Conservation (phyloP, 2,329 filamentous ascomycete species). For the Sphaerostilbella broomeana region DNA sequence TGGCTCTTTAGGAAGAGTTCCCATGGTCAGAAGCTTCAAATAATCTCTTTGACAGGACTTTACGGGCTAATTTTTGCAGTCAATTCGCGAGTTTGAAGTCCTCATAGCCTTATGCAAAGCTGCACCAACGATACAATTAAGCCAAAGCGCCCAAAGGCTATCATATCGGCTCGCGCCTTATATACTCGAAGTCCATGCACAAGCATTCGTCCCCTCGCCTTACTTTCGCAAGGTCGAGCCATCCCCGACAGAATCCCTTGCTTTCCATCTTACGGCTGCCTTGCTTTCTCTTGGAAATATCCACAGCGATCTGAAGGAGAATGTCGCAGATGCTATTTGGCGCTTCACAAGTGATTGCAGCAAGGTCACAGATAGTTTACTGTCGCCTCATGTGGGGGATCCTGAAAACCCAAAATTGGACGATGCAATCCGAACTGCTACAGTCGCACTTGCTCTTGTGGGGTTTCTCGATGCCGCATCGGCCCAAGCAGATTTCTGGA, state of each 20-base stretch:
- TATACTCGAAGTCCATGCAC: conserved; percentile 74
- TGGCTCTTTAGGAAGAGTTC: conserved; percentile 44
- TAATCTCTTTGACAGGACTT: background rate
- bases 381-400: conserved; percentile 47
- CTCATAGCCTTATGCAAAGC: conserved; percentile 87
- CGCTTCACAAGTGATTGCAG: conserved; percentile 67
- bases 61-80: conserved; percentile 43
- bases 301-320: conserved; percentile 61
- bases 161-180: conserved; percentile 76
- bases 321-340: conserved; percentile 60
- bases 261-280: conserved; percentile 71
- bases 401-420: conserved; percentile 55
- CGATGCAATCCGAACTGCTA: conserved; percentile 63
- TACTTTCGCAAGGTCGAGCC: conserved; percentile 78
- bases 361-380: conserved; percentile 50
- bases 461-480: conserved; percentile 84
- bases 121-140: conserved; percentile 64
- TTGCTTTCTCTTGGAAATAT: conserved; percentile 73
- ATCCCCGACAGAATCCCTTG: conserved; percentile 80
- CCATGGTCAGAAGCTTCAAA: conserved; percentile 46
- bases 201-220: conserved; percentile 71
- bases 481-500: conserved; percentile 75
- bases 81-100: conserved; percentile 84
- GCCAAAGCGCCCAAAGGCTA: conserved; percentile 69
- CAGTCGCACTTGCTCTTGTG: conserved; percentile 75